Conservation (phyloP, 2,329 filamentous ascomycete genomes). For the Akanthomyces uredinophilus region DNA sequence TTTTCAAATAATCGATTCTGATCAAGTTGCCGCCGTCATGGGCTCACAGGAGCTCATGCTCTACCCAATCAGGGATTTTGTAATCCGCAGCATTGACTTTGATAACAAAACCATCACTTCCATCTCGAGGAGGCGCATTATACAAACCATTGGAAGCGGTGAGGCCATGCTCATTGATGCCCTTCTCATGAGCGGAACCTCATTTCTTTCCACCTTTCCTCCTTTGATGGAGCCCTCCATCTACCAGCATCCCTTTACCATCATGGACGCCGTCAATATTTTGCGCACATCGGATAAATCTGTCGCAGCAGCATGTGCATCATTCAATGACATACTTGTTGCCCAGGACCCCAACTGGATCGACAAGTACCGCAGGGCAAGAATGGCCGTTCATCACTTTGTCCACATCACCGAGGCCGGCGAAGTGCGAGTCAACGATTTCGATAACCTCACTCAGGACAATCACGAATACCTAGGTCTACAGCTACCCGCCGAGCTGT, state of each 20-base stretch:
- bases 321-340: constrained; percentile 74
- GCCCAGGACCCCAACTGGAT: constrained; percentile 69
- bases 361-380: constrained; percentile 80
- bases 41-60: constrained; percentile 80
- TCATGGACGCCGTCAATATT: constrained; percentile 74
- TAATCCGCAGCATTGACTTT: constrained; percentile 65
- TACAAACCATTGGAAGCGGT: constrained; percentile 60
- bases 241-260: constrained; percentile 53
- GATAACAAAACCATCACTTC: constrained; percentile 58
- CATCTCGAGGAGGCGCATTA: constrained; percentile 62
- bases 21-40: constrained; percentile 71
- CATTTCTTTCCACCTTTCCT: constrained; percentile 75
- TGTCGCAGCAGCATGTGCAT: constrained; percentile 68
- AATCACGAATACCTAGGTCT: constrained; percentile 88
- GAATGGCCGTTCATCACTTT: constrained; percentile 82
- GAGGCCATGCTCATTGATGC: constrained; percentile 78
- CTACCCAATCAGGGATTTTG: constrained; percentile 73
- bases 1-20: constrained; percentile 62
- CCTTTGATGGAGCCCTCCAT: constrained; percentile 59
- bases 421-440: constrained; percentile 68
- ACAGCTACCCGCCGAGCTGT: constrained; percentile 81
- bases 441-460: constrained; percentile 70
- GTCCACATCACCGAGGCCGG: constrained; percentile 76
- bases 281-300: constrained; percentile 63
- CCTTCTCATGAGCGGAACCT: constrained; percentile 75